Percentiles rank a stretch among this genome's conserved stretches.
phyloP scores from a whole-genome alignment of 495 filamentous ascomycete species.

The Terfezia boudieri region DNA sequence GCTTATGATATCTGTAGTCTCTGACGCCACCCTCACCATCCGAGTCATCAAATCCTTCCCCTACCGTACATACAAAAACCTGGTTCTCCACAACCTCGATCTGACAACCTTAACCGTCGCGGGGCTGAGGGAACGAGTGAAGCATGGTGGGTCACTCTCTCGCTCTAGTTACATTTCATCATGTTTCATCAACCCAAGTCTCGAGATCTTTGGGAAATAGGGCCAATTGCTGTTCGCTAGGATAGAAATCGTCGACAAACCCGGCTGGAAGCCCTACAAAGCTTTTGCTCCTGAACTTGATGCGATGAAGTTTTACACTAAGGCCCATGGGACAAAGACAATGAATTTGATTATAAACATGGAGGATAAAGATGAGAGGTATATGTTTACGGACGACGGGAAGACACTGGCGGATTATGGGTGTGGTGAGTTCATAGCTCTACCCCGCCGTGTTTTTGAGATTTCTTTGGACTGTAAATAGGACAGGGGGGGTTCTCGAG shows the following conservation, averaged over 20 bases:
- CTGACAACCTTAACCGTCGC: conserved; percentile 14
- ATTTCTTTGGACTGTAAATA: neutral
- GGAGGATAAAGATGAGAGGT: conserved; percentile 14
- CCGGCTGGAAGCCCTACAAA: conserved; percentile 18
- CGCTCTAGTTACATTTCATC: no score
- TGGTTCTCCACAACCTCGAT: conserved; percentile 16
- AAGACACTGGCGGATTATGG: conserved; percentile 13
- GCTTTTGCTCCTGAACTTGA: conserved; percentile 6
- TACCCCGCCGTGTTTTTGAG: neutral
- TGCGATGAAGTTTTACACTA: conserved; percentile 19
- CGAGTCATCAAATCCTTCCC: conserved; percentile 20
- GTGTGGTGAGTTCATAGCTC: conserved; percentile 7
- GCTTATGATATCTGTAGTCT: conserved; percentile 1
- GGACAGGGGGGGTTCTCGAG: neutral
- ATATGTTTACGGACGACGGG: conserved; percentile 13
- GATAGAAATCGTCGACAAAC: conserved; percentile 7
- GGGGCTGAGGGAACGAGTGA: conserved; percentile 15
- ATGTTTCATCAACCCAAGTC: neutral
- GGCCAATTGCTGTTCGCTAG: neutral
- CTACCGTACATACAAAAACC: conserved; percentile 16
- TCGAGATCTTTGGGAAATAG: neutral
- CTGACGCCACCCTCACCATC: conserved; percentile 17
- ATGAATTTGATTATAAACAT: conserved; percentile 20
- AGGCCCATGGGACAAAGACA: conserved; percentile 19
- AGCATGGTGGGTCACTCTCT: conserved; percentile 1